phyloP scores from a whole-genome alignment of 306 rosid species.

The Rosa persica region DNA sequence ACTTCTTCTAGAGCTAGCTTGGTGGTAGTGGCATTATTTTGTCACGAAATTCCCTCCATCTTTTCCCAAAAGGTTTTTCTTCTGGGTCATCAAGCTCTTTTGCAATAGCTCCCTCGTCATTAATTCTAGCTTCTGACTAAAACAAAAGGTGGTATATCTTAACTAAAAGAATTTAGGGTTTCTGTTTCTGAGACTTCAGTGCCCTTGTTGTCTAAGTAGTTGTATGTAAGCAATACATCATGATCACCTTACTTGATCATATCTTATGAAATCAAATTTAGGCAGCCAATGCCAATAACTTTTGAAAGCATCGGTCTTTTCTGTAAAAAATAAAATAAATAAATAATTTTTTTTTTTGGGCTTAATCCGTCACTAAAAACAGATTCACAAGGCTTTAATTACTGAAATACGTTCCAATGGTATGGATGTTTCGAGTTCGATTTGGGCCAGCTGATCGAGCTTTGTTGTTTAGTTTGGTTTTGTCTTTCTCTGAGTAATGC shows the following conservation, averaged over 20 bases:
- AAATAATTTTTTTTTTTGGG: no score
- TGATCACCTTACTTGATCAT: neutral
- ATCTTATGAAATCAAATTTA: neutral
- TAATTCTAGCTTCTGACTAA: neutral
- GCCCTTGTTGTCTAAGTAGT: neutral
- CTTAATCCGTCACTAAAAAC: neutral
- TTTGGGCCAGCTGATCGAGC: neutral
- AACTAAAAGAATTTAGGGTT: neutral
- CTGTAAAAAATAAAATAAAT: no score
- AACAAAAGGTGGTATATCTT: neutral
- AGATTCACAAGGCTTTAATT: neutral
- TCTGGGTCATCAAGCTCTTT: neutral
- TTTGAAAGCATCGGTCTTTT: neutral
- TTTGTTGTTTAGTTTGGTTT: neutral
- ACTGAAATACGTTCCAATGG: neutral
- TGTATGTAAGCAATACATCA: neutral
- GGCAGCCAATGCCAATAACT: neutral
- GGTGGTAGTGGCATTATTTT: neutral
- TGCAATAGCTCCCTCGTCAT: neutral
- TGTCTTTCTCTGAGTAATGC: neutral
- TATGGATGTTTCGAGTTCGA: neutral
- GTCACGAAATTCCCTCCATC: neutral
- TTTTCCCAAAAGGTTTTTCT: neutral
- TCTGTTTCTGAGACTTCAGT: neutral
- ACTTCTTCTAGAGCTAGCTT: neutral